Percentiles rank a stretch among this genome's conserved stretches.
phyloP scores from a whole-genome alignment of 495 filamentous ascomycete species.

The Daldinia childiae region DNA sequence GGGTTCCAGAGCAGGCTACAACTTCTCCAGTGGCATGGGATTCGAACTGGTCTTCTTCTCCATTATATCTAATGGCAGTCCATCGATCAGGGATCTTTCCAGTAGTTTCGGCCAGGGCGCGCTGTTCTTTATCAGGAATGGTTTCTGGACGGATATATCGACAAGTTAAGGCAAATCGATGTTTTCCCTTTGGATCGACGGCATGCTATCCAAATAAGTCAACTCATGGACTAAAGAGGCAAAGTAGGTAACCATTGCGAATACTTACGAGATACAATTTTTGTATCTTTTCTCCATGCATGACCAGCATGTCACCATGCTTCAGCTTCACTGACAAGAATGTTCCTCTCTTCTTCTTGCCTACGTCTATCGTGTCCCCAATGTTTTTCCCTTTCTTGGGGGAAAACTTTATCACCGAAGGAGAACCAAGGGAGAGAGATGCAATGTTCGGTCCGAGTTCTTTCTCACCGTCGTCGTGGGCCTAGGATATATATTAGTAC shows the following conservation, averaged over 20 bases:
- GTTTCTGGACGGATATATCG: slow-evolving; percentile 60
- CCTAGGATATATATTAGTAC: slow-evolving; percentile 60
- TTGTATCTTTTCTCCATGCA: slow-evolving; percentile 80
- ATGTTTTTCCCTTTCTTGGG: slow-evolving; percentile 68
- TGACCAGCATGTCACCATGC: slow-evolving; percentile 85
- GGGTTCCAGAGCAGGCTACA: neutral
- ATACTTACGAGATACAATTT: slow-evolving; percentile 73
- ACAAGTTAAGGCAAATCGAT: slow-evolving; percentile 74
- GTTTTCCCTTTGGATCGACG: slow-evolving; percentile 63
- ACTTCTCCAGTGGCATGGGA: neutral
- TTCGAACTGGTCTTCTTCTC: slow-evolving; percentile 20
- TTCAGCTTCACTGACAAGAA: slow-evolving; percentile 58
- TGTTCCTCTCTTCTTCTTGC: slow-evolving; percentile 37
- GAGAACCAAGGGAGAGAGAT: slow-evolving; percentile 76
- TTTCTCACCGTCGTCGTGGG: slow-evolving; percentile 85
- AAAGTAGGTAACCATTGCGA: slow-evolving; percentile 3
- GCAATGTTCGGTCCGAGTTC: slow-evolving; percentile 79
- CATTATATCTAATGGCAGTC: slow-evolving; percentile 27
- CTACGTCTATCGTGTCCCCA: slow-evolving; percentile 49
- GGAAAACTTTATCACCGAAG: slow-evolving; percentile 73
- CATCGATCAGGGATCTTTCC: slow-evolving; percentile 49
- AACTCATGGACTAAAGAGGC: slow-evolving; percentile 33
- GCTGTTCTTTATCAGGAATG: slow-evolving; percentile 48
- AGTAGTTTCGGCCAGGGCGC: slow-evolving; percentile 38
- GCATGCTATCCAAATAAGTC: slow-evolving; percentile 60